Base-by-base conservation (phyloP, 1,284 basidiomycete species). In the Albatrellus sp. region DNA sequence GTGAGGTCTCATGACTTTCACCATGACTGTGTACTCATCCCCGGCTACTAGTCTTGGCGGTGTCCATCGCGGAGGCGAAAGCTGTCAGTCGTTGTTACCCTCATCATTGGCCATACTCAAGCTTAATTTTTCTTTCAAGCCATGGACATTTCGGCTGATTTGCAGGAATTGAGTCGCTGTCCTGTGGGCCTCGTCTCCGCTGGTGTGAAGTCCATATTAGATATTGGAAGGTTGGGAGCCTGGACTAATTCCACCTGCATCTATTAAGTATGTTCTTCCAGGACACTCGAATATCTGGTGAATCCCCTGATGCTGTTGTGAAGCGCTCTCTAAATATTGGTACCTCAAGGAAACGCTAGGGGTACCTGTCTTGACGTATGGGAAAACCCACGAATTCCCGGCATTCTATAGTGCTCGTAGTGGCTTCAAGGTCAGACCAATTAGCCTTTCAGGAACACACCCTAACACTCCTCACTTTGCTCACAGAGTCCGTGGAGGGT, bases 181-280 rank as follows among this genome's bases (percentile, higher is more conserved):
- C 81, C 86, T 17, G 87, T 96, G 46, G 88, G 87, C 7, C 74
- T 98, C 33, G 82, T 98, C 17, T 96, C 93, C 35, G 88, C 92
- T 2, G 96, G 96, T 2, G 83, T 90, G 31, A 99, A 98, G 60
- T 92, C 88, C 0, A 98, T 98, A 52, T 65, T 99, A 43, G 94
- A 98, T 61, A 93, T 98, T 50, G 87, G 88, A 45, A 71, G 75
- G 83, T 77, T 14, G 17, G 52, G 40, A 10, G 12, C 13, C 28
- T 19, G 16, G 13, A n/a, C 11, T 17, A n/a, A 2, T 7, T 5
- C 28, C 13, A 40, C 14, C 5, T 31, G 32, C 33, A 35, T 30
- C 13, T 36, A 16, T 43, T 4, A 30, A 49, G 38, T 58, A 48
- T 30, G 12, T 19, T 39, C 32, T 37, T 37, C 30, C 43, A 85